Evolutionary conservation across 805 yeast genomes (phyloP).

Genomic region (Sugiyamaella chiloensis): DNA sequence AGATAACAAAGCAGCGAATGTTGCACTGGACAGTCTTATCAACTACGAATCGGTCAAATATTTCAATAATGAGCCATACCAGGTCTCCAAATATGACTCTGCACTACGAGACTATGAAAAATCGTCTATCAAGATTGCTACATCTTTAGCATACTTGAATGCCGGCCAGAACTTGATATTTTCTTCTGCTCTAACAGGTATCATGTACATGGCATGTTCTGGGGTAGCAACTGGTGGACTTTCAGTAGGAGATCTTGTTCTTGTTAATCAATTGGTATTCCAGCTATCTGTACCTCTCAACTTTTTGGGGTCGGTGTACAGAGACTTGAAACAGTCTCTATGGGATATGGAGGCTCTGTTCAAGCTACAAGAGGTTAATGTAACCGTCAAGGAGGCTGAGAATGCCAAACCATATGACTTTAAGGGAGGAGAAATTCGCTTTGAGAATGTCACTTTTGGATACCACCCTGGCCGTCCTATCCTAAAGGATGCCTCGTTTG

Average conservation of each 20-base stretch:
- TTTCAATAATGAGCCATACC: slow-evolving; percentile 84
- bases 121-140: slow-evolving; percentile 67
- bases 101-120: slow-evolving; percentile 72
- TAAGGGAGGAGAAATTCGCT: slow-evolving; percentile 71
- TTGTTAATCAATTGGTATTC: slow-evolving; percentile 93
- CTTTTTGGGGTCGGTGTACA: slow-evolving; percentile 90
- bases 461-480: slow-evolving; percentile 88
- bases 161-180: slow-evolving; percentile 77
- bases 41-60: slow-evolving; percentile 93
- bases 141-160: slow-evolving; percentile 69
- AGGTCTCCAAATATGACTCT: slow-evolving; percentile 72
- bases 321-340: slow-evolving; percentile 89
- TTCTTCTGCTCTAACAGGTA: slow-evolving; percentile 85
- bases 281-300: slow-evolving; percentile 93
- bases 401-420: slow-evolving; percentile 61
- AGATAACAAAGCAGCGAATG: slow-evolving; percentile 92
- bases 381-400: slow-evolving; percentile 60
- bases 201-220: slow-evolving; percentile 97
- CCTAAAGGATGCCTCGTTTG: slow-evolving; percentile 72
- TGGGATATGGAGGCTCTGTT: slow-evolving; percentile 95
- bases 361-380: slow-evolving; percentile 71
- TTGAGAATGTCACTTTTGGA: slow-evolving; percentile 91
- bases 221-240: slow-evolving; percentile 83
- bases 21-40: slow-evolving; percentile 88
- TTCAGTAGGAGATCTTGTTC: slow-evolving; percentile 91